phyloP scores from a whole-genome alignment of 108 stramenopile genomes.

The Conticribra weissflogii region DNA sequence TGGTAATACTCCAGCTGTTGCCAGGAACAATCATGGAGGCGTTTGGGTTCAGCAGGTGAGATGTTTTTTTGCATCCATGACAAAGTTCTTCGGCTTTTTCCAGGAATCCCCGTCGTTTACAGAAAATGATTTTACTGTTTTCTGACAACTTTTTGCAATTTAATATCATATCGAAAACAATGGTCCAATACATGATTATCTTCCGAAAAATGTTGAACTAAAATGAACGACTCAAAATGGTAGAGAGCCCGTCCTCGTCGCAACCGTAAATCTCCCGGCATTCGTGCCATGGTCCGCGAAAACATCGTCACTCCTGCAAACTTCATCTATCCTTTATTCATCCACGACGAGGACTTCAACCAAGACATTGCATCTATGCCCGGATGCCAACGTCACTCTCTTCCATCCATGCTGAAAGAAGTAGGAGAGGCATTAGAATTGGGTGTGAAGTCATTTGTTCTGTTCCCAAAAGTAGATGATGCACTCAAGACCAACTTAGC shows the following conservation, averaged over 20 bases:
- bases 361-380: slow-evolving; percentile 93
- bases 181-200: not conserved
- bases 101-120: no score
- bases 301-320: slow-evolving; percentile 93
- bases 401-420: slow-evolving; percentile 89
- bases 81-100: no score
- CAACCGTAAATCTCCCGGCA: slow-evolving; percentile 92
- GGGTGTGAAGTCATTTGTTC: slow-evolving; percentile 92
- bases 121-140: no score
- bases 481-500: slow-evolving; percentile 94
- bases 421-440: slow-evolving; percentile 85
- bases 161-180: no score
- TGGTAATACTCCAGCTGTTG: slow-evolving; percentile 60
- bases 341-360: slow-evolving; percentile 92
- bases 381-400: slow-evolving; percentile 90
- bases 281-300: slow-evolving; percentile 96
- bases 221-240: not conserved
- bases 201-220: not conserved
- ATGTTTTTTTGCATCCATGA: not conserved
- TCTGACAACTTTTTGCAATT: no score
- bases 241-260: slow-evolving; percentile 91
- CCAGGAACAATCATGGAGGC: slow-evolving; percentile 72
- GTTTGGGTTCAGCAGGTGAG: slow-evolving; percentile 85
- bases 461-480: slow-evolving; percentile 97
- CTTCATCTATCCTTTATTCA: slow-evolving; percentile 98